A percentile compares a stretch with the other conserved stretches of the same genome.
phyloP scores from a whole-genome alignment of 75 land plant genomes.

The Sequoiadendron giganteum region DNA sequence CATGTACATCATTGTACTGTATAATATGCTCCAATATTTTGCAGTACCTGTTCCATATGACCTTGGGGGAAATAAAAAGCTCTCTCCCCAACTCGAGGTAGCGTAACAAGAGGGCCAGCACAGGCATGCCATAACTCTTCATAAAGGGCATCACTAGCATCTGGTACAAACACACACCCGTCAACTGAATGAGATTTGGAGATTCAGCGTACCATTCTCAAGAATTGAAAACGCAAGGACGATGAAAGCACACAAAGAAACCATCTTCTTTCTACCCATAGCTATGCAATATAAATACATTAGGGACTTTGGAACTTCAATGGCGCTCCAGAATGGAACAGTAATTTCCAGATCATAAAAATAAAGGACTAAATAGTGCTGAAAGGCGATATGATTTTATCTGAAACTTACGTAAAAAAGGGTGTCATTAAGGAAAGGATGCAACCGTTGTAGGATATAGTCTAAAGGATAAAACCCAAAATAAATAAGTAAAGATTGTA shows the following conservation, averaged over 20 bases:
- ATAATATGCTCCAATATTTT: neutral
- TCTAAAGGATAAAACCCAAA: neutral
- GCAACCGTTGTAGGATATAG: neutral
- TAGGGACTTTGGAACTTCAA: neutral
- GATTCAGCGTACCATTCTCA: neutral
- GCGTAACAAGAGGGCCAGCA: conserved; percentile 68
- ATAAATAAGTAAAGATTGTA: neutral
- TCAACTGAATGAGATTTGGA: neutral
- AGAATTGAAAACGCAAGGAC: neutral
- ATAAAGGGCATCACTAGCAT: conserved; percentile 27
- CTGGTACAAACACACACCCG: conserved; percentile 5
- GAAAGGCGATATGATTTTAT: neutral
- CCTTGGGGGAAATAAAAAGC: conserved; percentile 84
- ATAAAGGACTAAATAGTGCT: neutral
- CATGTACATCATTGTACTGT: neutral
- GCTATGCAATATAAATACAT: neutral
- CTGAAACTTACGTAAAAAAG: neutral
- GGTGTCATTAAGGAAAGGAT: neutral
- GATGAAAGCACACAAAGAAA: neutral
- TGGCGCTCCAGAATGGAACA: neutral
- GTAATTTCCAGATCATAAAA: neutral
- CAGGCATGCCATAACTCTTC: conserved; percentile 72
- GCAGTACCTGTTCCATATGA: conserved; percentile 72
- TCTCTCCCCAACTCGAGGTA: conserved; percentile 50
- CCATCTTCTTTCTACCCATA: neutral